phyloP scores from a whole-genome alignment of 192 early-diverging fungal genomes.

The Coemansia sp. region DNA sequence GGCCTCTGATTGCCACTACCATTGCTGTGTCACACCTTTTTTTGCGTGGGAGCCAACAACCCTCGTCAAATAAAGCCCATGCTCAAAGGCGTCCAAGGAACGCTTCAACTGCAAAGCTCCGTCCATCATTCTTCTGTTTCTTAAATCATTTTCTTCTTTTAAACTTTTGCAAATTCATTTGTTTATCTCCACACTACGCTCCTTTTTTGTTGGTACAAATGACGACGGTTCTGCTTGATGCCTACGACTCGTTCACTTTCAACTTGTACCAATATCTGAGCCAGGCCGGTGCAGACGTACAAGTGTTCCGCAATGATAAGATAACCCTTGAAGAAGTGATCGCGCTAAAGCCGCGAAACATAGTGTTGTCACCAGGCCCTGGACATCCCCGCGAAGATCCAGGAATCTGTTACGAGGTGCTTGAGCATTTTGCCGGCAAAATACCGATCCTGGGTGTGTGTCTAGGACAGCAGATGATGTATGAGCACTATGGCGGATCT shows the following conservation, averaged over 20 bases:
- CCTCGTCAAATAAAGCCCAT: neutral
- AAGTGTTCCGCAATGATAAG: constrained; percentile 92
- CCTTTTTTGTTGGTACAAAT: constrained; percentile 11
- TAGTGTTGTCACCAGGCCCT: constrained; percentile 96
- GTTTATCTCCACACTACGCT: neutral
- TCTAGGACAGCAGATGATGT: constrained; percentile 98
- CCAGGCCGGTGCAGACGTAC: constrained; percentile 87
- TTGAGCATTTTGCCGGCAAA: constrained; percentile 86
- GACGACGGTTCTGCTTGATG: constrained; percentile 83
- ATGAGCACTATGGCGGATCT: constrained; percentile 89
- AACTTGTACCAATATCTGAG: constrained; percentile 96
- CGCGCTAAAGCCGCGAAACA: constrained; percentile 82
- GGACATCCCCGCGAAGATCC: constrained; percentile 89
- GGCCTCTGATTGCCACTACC: neutral
- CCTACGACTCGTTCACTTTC: constrained; percentile 99
- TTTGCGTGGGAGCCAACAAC: constrained; percentile 6
- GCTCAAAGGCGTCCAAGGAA: neutral
- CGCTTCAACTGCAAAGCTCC: neutral
- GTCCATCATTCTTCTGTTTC: neutral
- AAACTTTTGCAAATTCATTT: constrained; percentile 1
- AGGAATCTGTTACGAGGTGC: constrained; percentile 86
- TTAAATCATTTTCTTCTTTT: neutral
- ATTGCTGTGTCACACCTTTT: neutral
- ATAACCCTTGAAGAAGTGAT: constrained; percentile 83
- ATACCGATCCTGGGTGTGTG: constrained; percentile 97